Evolutionary conservation across 164 flowering plant genomes (phyloP).

Genomic region (Protea cynaroides): DNA sequence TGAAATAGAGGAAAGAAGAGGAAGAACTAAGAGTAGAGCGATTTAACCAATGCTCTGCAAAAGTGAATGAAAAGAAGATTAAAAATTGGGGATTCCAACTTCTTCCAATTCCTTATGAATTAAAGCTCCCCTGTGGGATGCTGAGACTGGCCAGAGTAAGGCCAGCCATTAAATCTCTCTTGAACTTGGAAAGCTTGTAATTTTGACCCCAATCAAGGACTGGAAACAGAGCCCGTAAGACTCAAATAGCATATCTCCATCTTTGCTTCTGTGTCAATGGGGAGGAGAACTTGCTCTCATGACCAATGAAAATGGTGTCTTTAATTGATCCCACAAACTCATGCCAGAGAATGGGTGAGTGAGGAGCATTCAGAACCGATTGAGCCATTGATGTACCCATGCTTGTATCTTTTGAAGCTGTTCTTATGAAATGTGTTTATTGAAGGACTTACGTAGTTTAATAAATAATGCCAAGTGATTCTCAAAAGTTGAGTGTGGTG

Average conservation of each 20-base stretch:
- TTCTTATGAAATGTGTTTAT: too few relatives aligned
- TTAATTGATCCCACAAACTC: conserved; percentile 34
- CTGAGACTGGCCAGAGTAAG: conserved; percentile 75
- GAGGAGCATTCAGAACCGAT: conserved; percentile 41
- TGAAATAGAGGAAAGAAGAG: too few relatives aligned
- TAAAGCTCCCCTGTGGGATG: conserved; percentile 68
- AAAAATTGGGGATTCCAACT: not conserved
- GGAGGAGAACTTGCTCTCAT: conserved; percentile 16
- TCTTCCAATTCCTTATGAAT: too few relatives aligned
- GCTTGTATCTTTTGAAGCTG: not conserved
- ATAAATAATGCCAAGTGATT: too few relatives aligned
- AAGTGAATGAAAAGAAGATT: not conserved
- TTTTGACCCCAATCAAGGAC: conserved; percentile 59
- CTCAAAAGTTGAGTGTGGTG: too few relatives aligned
- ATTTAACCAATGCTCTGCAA: conserved; percentile 85
- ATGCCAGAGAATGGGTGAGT: conserved; percentile 44
- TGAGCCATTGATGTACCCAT: conserved; percentile 21
- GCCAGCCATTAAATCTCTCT: conserved; percentile 64
- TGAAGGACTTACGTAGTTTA: too few relatives aligned
- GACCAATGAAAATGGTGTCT: conserved; percentile 24
- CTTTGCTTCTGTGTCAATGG: conserved; percentile 9
- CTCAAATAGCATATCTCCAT: conserved; percentile 7
- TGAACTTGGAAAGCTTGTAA: conserved; percentile 48
- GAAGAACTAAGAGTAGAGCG: too few relatives aligned
- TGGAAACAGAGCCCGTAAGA: conserved; percentile 50